These are phyloP conservation scores for Trichomonas gallinae DNA, from an alignment of 208 protist species.

Conservation along the genomic window DNA sequence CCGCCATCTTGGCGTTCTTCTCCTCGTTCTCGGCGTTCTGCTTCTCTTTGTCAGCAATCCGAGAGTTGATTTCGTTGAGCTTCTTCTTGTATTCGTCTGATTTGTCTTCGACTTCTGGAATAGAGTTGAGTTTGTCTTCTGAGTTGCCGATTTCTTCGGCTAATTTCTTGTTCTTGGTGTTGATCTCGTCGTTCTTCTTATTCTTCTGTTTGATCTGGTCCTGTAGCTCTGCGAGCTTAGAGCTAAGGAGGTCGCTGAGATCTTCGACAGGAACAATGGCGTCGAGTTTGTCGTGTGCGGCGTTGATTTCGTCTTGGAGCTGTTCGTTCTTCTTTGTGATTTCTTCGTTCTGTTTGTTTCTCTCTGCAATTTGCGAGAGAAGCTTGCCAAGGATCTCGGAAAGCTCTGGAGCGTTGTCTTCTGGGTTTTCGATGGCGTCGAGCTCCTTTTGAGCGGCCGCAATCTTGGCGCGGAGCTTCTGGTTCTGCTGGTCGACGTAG, in stretches of 20 bases:
- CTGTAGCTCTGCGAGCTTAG: not conserved
- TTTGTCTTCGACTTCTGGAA: not conserved
- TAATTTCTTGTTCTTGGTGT: not conserved
- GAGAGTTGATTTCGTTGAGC: not conserved
- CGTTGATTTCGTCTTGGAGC: not conserved
- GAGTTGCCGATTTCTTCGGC: not conserved
- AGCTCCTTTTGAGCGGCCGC: not conserved
- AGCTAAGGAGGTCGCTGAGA: not conserved
- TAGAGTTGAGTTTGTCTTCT: not conserved
- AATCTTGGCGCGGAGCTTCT: not conserved
- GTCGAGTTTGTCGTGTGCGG: not conserved
- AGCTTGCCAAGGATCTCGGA: not conserved
- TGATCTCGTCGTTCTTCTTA: not conserved
- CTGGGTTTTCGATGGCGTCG: not conserved
- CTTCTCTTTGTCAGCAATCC: not conserved
- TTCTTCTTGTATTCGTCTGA: not conserved
- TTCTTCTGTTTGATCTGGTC: not conserved
- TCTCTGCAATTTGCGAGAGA: not conserved
- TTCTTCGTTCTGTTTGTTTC: not conserved
- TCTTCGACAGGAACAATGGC: not conserved
- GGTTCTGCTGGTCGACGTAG: not conserved
- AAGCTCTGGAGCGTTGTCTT: not conserved
- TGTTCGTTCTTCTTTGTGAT: not conserved
- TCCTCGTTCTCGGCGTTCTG: not conserved
- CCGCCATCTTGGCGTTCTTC: not conserved